These are phyloP conservation scores for Saksenaea oblongispora DNA, from an alignment of 371 early-diverging fungal species.

Conservation along the genomic window DNA sequence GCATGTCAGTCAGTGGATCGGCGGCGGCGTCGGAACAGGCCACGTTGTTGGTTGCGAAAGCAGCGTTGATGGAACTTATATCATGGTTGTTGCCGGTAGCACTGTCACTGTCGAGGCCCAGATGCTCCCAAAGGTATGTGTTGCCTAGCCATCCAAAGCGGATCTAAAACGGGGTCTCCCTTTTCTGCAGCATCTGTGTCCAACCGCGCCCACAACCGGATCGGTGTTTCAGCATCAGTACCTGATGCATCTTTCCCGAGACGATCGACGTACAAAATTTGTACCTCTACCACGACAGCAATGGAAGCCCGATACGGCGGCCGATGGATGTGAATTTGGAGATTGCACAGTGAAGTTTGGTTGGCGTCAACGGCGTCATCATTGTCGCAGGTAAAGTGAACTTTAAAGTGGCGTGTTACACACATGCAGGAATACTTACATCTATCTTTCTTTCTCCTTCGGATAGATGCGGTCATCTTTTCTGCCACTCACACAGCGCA, in stretches of 20 bases:
- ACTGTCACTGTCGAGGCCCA: constrained; percentile 15
- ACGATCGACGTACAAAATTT: constrained; percentile 12
- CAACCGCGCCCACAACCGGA: background rate
- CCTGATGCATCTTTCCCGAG: constrained; percentile 13
- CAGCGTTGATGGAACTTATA: constrained; percentile 15
- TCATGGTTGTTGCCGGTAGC: constrained; percentile 18
- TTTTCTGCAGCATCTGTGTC: constrained; percentile 4
- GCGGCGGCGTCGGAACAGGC: constrained; percentile 22
- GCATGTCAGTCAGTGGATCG: constrained; percentile 23
- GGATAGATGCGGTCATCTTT: constrained; percentile 21
- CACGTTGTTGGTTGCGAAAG: constrained; percentile 15
- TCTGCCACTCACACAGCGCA: constrained; percentile 19
- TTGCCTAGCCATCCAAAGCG: background rate
- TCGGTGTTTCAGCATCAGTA: constrained; percentile 23
- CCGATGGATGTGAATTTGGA: constrained; percentile 13
- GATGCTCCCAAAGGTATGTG: constrained; percentile 18
- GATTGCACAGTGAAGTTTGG: constrained; percentile 13
- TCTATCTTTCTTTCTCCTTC: background rate
- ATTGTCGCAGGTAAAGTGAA: constrained; percentile 23
- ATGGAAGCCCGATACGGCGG: constrained; percentile 18
- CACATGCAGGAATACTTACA: background rate
- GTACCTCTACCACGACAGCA: background rate
- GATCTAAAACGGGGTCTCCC: background rate
- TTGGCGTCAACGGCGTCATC: constrained; percentile 21
- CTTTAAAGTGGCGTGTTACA: background rate